Conservation (phyloP, 2,329 filamentous ascomycete species). For the Orbilia brochopaga region DNA sequence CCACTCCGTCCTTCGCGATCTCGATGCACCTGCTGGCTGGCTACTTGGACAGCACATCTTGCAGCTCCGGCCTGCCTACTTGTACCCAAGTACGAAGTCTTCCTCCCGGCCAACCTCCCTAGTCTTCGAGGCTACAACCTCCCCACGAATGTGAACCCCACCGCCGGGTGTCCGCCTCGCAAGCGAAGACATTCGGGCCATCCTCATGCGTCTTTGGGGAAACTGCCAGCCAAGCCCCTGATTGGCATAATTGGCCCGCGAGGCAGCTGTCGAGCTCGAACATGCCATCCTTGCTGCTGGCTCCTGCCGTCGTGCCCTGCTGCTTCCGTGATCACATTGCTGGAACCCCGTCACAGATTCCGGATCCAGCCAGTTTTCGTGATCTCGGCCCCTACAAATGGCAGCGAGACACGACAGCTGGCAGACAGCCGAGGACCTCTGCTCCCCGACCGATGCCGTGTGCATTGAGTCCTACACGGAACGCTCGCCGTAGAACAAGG, state of each 20-base stretch:
- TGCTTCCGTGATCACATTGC: constrained; percentile 1
- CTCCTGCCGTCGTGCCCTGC: neutral
- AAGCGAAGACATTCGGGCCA: no score
- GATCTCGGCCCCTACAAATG: neutral
- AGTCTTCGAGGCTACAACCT: constrained; percentile 12
- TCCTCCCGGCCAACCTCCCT: no score
- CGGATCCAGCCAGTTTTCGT: neutral
- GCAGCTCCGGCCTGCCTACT: constrained; percentile 41
- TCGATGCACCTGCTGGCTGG: neutral
- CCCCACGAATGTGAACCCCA: constrained; percentile 18
- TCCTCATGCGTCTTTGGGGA: no score
- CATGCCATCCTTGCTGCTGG: neutral
- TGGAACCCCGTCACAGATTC: neutral
- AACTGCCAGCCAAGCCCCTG: neutral
- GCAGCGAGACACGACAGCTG: constrained; percentile 9
- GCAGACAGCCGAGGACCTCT: neutral
- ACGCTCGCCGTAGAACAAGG: neutral
- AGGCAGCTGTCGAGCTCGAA: neutral
- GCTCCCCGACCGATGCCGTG: constrained; percentile 1
- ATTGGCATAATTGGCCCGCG: neutral
- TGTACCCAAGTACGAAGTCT: no score
- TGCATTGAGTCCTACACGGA: neutral
- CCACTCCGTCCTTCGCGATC: neutral
- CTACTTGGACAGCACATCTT: constrained; percentile 50
- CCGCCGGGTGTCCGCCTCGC: neutral